Base-by-base conservation (phyloP, 306 rosid genomes). In the Vigna reflexopilosa region DNA sequence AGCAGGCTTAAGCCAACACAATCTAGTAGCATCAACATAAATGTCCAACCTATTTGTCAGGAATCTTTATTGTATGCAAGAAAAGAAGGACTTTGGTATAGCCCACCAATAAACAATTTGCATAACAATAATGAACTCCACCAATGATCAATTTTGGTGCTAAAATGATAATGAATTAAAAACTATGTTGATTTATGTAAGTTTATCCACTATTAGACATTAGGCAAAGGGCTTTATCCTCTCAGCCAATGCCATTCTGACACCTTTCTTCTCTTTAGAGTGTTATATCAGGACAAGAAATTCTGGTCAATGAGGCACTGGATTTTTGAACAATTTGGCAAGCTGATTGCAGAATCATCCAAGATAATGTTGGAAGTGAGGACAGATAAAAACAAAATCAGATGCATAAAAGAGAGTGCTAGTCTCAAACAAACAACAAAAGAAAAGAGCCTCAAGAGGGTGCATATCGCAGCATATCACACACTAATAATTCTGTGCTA, bases 381-480 rank as follows among this genome's bases (percentile, higher is more conserved):
- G 72, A 55, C 65, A 32, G 14, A 83, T 56, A 50, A 62, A 80
- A 75, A 80, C 79, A 83, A 81, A 80, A 77, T 17, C 79, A 70
- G 67, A 57, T 50, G 77, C 67, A 64, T 11, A 80, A 36, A 51
- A 61, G 84, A 24, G 73, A 59, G 73, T 32, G 19, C 51, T 13
- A 75, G 48, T 12, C 64, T 70, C 38, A 44, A 45, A 36, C 50
- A 71, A 77, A 77, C 85, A 82, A 82, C 79, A 70, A 57, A 82
- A 62, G 75, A 77, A 77, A 59, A 36, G 58, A 64, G 24, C 44
- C 81, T 77, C 76, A 73, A 20, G 49, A 79, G 85, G 86, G 88
- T 85, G 83, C 89, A 82, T 82, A 85, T 86, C 85, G 14, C 51
- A 71, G 70, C 90, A 83, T 82, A 77, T 84, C 81, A 67, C 65